A percentile compares a stretch with the other conserved stretches of the same genome.
These are phyloP conservation scores for Russula vinacea DNA, from an alignment of 768 basidiomycete genomes.

Conservation along the genomic window DNA sequence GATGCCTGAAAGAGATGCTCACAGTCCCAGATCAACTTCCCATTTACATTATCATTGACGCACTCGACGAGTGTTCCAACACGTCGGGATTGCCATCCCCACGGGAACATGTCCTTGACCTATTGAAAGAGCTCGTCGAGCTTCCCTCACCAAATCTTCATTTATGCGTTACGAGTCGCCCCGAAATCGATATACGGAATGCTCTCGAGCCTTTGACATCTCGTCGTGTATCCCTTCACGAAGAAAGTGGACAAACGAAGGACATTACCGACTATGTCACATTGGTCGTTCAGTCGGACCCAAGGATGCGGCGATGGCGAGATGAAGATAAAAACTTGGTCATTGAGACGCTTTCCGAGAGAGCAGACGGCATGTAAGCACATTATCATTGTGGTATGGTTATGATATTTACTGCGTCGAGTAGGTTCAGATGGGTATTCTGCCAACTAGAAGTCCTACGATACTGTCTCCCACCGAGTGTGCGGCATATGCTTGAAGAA, in stretches of 20 bases:
- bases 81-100: not conserved
- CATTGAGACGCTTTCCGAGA: not conserved
- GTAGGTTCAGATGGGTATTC: slow-evolving; percentile 6
- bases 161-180: slow-evolving; percentile 9
- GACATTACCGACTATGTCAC: not conserved
- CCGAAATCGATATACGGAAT: not conserved
- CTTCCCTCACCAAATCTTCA: slow-evolving; percentile 2
- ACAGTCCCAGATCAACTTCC: not conserved
- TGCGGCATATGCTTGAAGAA: not conserved
- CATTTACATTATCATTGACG: slow-evolving; percentile 5
- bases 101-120: not conserved
- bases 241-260: slow-evolving; percentile 6
- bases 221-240: not conserved
- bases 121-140: not conserved
- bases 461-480: not conserved
- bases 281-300: not conserved
- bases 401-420: not conserved
- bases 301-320: slow-evolving; percentile 2
- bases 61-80: slow-evolving; percentile 7
- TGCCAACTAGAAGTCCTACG: slow-evolving; percentile 13
- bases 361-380: slow-evolving; percentile 12
- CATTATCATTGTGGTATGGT: no score
- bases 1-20: slow-evolving; percentile 15
- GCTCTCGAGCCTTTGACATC: not conserved
- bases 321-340: not conserved